These are phyloP conservation scores for Neoscytalidium dimidiatum DNA, from an alignment of 2,329 filamentous ascomycete genomes.

Conservation along the genomic window DNA sequence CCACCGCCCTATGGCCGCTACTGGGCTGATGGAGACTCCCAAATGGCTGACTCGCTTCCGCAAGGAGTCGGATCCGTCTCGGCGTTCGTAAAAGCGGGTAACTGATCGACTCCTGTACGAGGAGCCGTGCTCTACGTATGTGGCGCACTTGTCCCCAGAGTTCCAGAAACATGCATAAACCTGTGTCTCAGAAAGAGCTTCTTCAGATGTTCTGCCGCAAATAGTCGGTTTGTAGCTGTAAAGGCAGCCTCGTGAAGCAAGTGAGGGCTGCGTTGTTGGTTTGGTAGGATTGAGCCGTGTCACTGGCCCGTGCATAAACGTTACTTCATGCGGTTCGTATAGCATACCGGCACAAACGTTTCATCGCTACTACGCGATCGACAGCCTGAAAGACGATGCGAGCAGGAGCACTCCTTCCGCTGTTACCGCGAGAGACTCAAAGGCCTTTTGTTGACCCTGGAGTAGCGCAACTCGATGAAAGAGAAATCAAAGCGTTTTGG, in stretches of 20 bases:
- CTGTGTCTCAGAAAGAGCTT: background rate
- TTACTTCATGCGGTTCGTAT: slow-evolving; percentile 11
- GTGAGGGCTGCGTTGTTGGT: background rate
- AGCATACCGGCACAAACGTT: background rate
- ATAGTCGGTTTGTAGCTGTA: background rate
- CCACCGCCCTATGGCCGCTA: background rate
- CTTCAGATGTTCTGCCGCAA: background rate
- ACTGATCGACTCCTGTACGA: slow-evolving; percentile 11
- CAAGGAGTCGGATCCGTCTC: background rate
- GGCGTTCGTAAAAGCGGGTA: slow-evolving; percentile 17
- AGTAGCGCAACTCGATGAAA: too few species aligned
- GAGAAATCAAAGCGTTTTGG: too few species aligned
- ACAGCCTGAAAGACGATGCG: background rate
- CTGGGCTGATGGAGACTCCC: background rate
- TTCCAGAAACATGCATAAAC: background rate
- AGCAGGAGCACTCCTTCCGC: background rate
- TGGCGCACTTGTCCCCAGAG: background rate
- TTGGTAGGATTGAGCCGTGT: background rate
- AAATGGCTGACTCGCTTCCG: slow-evolving; percentile 3
- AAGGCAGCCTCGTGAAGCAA: background rate
- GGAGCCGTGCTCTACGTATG: background rate
- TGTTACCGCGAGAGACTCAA: background rate
- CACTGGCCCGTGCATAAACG: background rate
- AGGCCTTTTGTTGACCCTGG: too few species aligned
- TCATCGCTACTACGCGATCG: slow-evolving; percentile 1